Conservation (phyloP, 2,329 filamentous ascomycete genomes). For the Phyllosticta capitalensis region DNA sequence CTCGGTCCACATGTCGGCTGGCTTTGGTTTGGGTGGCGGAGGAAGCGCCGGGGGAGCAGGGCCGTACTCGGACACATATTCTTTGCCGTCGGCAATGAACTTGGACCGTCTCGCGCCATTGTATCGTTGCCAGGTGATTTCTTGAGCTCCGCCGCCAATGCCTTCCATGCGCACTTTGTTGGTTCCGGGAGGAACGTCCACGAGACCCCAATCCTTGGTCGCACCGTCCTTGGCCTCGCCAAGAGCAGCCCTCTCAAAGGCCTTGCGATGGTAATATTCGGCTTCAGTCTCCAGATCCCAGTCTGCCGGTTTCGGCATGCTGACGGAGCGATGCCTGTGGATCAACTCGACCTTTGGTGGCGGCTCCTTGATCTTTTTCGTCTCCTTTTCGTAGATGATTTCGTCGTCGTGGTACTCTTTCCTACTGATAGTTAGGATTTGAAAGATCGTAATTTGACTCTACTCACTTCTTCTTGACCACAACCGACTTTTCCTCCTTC, state of each 20-base stretch:
- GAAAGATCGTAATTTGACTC: constrained; percentile 12
- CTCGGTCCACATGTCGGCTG: constrained; percentile 75
- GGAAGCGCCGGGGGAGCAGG: constrained; percentile 4
- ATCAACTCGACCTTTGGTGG: constrained; percentile 18
- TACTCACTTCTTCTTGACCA: constrained; percentile 27
- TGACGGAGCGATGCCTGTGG: constrained; percentile 31
- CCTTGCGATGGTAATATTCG: constrained; percentile 58
- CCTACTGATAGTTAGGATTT: constrained; percentile 17
- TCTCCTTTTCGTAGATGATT: constrained; percentile 52
- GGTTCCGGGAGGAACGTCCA: constrained; percentile 77
- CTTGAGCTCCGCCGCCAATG: constrained; percentile 61
- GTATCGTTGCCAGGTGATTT: constrained; percentile 70
- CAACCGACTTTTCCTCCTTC: constrained; percentile 34
- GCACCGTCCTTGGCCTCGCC: constrained; percentile 67
- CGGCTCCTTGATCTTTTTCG: constrained; percentile 16
- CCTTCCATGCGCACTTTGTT: constrained; percentile 77
- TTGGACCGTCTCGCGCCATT: constrained; percentile 66
- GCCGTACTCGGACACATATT: constrained; percentile 36
- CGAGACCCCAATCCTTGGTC: constrained; percentile 68
- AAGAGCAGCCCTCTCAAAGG: constrained; percentile 56
- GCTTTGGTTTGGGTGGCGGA: constrained; percentile 25
- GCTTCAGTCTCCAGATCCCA: constrained; percentile 45
- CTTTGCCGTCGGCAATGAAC: constrained; percentile 59
- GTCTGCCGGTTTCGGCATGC: constrained; percentile 41
- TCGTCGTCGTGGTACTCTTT: constrained; percentile 53